Evolutionary conservation across 192 early-diverging fungal genomes (phyloP).

Genomic region (Podila clonocystis): DNA sequence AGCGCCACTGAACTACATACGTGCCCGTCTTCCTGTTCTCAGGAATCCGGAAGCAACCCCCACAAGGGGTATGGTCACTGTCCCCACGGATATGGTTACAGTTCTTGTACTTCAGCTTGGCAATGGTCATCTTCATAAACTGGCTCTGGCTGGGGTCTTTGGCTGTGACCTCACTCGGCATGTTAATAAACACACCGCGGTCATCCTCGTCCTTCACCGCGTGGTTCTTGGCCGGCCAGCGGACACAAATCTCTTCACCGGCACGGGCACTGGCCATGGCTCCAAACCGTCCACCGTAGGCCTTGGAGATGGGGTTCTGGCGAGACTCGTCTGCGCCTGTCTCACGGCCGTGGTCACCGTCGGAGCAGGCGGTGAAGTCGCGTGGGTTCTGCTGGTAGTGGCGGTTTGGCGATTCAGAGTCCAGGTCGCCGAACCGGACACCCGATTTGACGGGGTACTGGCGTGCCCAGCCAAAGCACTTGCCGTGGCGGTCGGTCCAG

Average conservation of each 20-base stretch:
- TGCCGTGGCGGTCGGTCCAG: constrained; percentile 13
- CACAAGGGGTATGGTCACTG: constrained; percentile 23
- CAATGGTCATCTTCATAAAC: constrained; percentile 20
- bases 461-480: constrained; percentile 37
- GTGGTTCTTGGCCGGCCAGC: constrained; percentile 51
- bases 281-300: constrained; percentile 29
- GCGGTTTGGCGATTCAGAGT: constrained; percentile 22
- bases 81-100: constrained; percentile 5
- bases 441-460: constrained; percentile 25
- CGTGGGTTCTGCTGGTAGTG: constrained; percentile 32
- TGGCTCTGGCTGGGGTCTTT: constrained; percentile 26
- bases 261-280: constrained; percentile 12
- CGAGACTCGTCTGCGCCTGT: constrained; percentile 33
- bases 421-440: constrained; percentile 15
- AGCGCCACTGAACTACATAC: constrained; percentile 42
- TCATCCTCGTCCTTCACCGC: constrained; percentile 21
- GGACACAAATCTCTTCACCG: constrained; percentile 30
- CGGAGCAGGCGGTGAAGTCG: constrained; percentile 29
- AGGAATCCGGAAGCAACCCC: constrained; percentile 34
- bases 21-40: constrained; percentile 2
- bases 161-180: constrained; percentile 8
- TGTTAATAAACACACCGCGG: constrained; percentile 35
- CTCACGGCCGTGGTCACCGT: constrained; percentile 9
- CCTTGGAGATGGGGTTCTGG: constrained; percentile 34
- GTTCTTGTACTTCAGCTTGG: constrained; percentile 31